phyloP scores from a whole-genome alignment of 805 yeast genomes.

The Ogataea siamensis region DNA sequence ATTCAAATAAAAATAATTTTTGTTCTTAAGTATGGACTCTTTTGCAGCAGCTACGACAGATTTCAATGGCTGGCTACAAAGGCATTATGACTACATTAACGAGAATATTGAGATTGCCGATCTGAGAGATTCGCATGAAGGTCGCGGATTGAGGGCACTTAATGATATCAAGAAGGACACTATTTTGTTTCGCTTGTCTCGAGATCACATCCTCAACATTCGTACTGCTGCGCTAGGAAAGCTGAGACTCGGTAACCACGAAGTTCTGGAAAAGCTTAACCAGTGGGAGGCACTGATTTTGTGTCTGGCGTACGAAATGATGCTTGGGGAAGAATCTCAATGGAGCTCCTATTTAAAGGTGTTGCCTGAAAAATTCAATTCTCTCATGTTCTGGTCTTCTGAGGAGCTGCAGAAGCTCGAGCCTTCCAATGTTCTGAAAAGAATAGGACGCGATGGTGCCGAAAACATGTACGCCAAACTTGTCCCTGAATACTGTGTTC shows the following conservation, averaged over 20 bases:
- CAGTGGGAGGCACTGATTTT: constrained; percentile 82
- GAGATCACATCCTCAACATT: constrained; percentile 54
- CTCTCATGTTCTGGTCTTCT: constrained; percentile 77
- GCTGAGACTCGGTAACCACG: constrained; percentile 34
- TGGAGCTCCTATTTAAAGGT: constrained; percentile 76
- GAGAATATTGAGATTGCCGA: constrained; percentile 61
- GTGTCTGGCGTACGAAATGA: constrained; percentile 60
- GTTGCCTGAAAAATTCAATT: constrained; percentile 62
- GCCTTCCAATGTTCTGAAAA: constrained; percentile 68
- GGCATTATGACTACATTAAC: constrained; percentile 47
- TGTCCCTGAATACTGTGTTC: constrained; percentile 39
- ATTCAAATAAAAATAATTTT: not conserved
- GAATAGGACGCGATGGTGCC: constrained; percentile 73
- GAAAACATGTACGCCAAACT: constrained; percentile 52
- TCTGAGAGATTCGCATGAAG: constrained; percentile 56
- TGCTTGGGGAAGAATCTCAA: constrained; percentile 42
- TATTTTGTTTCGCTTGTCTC: constrained; percentile 66
- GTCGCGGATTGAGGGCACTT: constrained; percentile 72
- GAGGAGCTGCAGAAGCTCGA: constrained; percentile 52
- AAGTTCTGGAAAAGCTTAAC: constrained; percentile 41
- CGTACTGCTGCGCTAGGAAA: constrained; percentile 48
- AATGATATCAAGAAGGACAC: constrained; percentile 63
- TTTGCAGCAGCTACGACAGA: constrained; percentile 34
- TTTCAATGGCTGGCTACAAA: constrained; percentile 46
- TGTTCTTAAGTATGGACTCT: constrained; percentile 4